Base-by-base conservation (phyloP, 108 stramenopile species). In the Cyclostephanos invisitatus region DNA sequence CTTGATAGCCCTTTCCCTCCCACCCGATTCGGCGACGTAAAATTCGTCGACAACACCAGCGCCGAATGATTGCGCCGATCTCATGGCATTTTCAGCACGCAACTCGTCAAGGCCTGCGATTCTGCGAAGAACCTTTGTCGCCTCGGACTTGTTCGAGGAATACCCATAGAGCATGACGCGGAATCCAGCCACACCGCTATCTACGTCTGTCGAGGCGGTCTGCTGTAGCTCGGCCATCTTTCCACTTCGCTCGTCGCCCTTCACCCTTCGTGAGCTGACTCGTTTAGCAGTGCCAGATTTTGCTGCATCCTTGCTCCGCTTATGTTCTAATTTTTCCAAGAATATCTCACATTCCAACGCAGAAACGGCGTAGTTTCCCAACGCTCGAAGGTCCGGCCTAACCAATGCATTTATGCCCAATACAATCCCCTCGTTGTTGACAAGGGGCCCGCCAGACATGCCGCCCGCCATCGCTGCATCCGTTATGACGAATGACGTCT, bases 381-480 rank as follows among this genome's bases (percentile, higher is more conserved):
- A 64, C 22, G 84, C 84, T 67, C 81, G 72, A 12, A 85, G 64
- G 56, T 85, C 84, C 10, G 84, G 81, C 53, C 84, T 64, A 5
- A 85, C 77, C 28, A 85, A 71, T 9, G 84, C 84, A 72, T 85
- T 85, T 15, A 85, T 78, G 7, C 81, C 84, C 22, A 79, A 12
- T 14, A 85, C 84, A 7, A 68, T 48, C 15, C 84, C 84, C 7
- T 72, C 67, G 22, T 57, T 35, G 57, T 82, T 73, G 24, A 80
- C 78, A 6, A 85, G 67, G 17, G 84, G 84, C 15, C 84, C 84
- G 10, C 84, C 84, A 21, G 61, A 70, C 84, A 85, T 85, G 35
- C 84, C 84, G 28, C 84, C 84, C 8, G 84, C 76, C 81, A 85
- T 85, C 47, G 84, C 84, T 28, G 84, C 84, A 80, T 85, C 78